These are phyloP conservation scores for Remersonia thermophila DNA, from an alignment of 2,329 filamentous ascomycete species.

Conservation along the genomic window DNA sequence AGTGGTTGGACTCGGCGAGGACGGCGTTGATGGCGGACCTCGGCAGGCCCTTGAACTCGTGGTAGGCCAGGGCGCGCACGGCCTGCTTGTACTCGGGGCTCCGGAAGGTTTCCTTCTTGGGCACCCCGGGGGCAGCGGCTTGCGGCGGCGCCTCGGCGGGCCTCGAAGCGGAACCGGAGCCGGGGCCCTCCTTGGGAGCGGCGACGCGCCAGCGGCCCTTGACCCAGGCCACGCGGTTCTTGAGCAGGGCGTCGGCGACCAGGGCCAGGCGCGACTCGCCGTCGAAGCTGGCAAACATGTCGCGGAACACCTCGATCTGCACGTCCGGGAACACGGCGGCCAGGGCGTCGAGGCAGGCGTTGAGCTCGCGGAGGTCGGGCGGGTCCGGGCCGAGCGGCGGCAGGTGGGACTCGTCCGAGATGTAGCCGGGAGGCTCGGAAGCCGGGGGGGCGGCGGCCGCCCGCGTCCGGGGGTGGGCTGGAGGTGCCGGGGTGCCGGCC, in stretches of 20 bases:
- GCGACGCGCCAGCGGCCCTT: constrained; percentile 51
- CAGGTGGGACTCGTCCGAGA: constrained; percentile 45
- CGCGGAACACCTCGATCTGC: constrained; percentile 71
- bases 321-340: constrained; percentile 66
- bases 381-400: constrained; percentile 35
- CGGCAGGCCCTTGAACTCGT: constrained; percentile 65
- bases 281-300: constrained; percentile 64
- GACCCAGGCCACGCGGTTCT: constrained; percentile 57
- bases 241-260: constrained; percentile 64
- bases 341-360: constrained; percentile 55
- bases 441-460: background rate
- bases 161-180: too few relatives aligned
- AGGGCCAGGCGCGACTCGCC: constrained; percentile 65
- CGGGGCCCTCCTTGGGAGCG: constrained; percentile 21
- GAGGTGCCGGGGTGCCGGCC: too few relatives aligned
- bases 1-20: constrained; percentile 68
- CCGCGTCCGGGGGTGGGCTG: constrained; percentile 18
- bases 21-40: constrained; percentile 66
- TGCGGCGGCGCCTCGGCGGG: too few relatives aligned
- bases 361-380: constrained; percentile 56
- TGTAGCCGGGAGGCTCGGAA: constrained; percentile 26
- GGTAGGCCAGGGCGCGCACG: constrained; percentile 53
- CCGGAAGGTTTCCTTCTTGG: constrained; percentile 54
- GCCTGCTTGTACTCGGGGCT: constrained; percentile 55
- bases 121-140: constrained; percentile 29